Conservation (phyloP, 2,329 filamentous ascomycete species). For the Scedosporium boydii region DNA sequence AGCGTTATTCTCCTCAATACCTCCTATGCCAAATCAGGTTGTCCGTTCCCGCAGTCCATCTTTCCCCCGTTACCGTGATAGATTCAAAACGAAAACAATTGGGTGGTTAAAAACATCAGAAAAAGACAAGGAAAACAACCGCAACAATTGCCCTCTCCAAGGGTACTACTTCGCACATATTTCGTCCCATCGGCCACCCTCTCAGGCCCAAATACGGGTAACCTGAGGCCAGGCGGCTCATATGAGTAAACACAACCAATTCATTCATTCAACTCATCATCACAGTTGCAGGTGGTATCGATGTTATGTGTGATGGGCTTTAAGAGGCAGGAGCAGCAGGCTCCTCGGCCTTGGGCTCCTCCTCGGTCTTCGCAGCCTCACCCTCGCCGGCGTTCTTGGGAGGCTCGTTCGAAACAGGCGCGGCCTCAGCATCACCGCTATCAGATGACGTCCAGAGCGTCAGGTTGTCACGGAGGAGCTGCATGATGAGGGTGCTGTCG, state of each 20-base stretch:
- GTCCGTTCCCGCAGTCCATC: neutral
- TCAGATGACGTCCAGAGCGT: slow-evolving; percentile 97
- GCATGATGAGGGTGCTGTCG: slow-evolving; percentile 99
- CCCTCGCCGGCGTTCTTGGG: slow-evolving; percentile 36
- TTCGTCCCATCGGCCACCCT: neutral
- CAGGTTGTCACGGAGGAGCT: slow-evolving; percentile 95
- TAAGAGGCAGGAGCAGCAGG: slow-evolving; percentile 28
- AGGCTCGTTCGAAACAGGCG: slow-evolving; percentile 50
- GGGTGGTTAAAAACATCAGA: slow-evolving; percentile 11
- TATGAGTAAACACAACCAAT: neutral
- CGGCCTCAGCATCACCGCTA: slow-evolving; percentile 64
- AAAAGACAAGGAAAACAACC: slow-evolving; percentile 3
- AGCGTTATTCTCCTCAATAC: neutral
- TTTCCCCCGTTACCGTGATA: neutral
- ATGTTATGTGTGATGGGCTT: neutral
- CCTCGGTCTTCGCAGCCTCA: slow-evolving; percentile 31
- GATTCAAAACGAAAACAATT: neutral
- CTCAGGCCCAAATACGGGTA: neutral
- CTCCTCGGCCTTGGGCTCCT: slow-evolving; percentile 36
- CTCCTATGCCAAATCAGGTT: neutral
- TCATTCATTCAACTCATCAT: neutral
- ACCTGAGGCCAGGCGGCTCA: neutral
- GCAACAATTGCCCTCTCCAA: neutral
- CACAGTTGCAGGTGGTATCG: slow-evolving; percentile 21
- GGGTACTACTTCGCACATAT: neutral